phyloP scores from a whole-genome alignment of 495 filamentous ascomycete species.

The Penicillium odoratum region DNA sequence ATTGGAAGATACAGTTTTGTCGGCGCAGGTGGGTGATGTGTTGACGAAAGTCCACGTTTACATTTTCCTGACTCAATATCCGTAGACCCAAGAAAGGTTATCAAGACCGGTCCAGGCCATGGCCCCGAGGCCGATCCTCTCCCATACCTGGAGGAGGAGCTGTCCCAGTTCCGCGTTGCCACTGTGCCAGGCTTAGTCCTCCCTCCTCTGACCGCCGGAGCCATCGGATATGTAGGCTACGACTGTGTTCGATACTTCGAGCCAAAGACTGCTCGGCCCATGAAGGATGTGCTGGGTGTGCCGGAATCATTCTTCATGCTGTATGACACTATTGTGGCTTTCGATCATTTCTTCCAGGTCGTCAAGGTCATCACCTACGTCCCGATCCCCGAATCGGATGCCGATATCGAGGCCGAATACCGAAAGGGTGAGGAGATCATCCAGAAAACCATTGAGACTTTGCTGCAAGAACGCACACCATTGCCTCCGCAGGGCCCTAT shows the following conservation, averaged over 20 bases:
- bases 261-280: conserved; percentile 79
- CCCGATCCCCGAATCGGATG: conserved; percentile 47
- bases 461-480: conserved; percentile 71
- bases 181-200: conserved; percentile 76
- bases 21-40: conserved; percentile 63
- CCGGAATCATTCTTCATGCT: conserved; percentile 98
- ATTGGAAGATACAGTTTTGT: conserved; percentile 95
- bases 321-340: conserved; percentile 91
- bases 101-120: conserved; percentile 87
- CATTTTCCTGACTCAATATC: conserved; percentile 3
- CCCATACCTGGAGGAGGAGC: conserved; percentile 73
- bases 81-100: conserved; percentile 76
- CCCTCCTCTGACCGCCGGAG: conserved; percentile 84
- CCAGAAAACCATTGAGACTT: conserved; percentile 61
- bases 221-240: conserved; percentile 94
- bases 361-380: conserved; percentile 93
- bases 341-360: conserved; percentile 90
- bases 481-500: conserved; percentile 76
- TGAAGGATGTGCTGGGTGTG: conserved; percentile 84
- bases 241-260: conserved; percentile 98
- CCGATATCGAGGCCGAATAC: conserved; percentile 61
- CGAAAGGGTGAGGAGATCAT: conserved; percentile 62
- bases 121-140: conserved; percentile 81
- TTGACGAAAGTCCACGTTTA: not conserved
- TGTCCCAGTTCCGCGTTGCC: conserved; percentile 73